Evolutionary conservation across 768 basidiomycete genomes (phyloP), one percentile per base, ranked within the genome.

Genomic region (Tremella mesenterica): DNA sequence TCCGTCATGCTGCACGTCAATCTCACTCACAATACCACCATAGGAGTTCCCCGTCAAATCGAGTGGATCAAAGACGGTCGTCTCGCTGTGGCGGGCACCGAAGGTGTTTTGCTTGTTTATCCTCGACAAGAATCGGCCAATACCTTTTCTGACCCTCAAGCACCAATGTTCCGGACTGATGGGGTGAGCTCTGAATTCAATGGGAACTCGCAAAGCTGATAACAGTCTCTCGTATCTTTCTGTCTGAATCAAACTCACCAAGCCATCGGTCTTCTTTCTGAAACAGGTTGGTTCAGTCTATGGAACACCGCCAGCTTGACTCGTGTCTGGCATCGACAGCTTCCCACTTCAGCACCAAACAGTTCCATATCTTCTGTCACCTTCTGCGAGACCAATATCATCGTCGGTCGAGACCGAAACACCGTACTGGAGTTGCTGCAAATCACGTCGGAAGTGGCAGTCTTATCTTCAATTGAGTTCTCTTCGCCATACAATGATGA

Each of bases 391-490:
- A 41, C 60, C 13, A 64, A 58, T 28, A 23, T 69, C 31, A 53
- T 69, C 43, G 54, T 69, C 21, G 67, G 67, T 13, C 36, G 57
- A 14, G 39, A 43, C 6, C 54, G 63, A 44, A 59, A 69, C 50
- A 64, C 63, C n/a, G 14, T 48, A 14, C 57, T 61, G 39, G 67
- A 69, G 20, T 54, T 69, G 8, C 50, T 67, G 3, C 67, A 69
- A 28, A 64, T 69, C 43, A 61, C 65, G 1, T 21, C 44, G 21
- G 59, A 61, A 20, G 31, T 64, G 18, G 55, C 58, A 18, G 52
- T 64, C 14, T 48, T 69, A 13, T 55, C 65, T 7, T 57, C 60
- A 9, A 64, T 69, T 55, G 36, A 50, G 9, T 63, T 67, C 34
- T 26, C 23, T 5, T 25, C 54, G 7, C 58, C 61, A 6, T 60